Conservation (phyloP, 2,329 filamentous ascomycete genomes). For the Neospermospora avenae region DNA sequence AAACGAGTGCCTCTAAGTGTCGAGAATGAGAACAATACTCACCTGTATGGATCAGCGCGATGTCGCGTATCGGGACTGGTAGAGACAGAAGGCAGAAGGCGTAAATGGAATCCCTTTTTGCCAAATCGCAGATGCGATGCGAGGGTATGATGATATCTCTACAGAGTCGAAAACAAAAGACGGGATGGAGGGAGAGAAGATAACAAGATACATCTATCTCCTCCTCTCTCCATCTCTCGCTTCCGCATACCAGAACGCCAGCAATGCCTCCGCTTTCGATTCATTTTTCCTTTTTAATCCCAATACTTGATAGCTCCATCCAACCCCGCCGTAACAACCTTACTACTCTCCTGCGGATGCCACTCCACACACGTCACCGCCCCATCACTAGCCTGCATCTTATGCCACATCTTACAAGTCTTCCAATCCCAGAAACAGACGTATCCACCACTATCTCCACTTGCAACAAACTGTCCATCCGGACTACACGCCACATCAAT, state of each 20-base stretch:
- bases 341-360: slow-evolving; percentile 97
- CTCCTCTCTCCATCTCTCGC: not conserved
- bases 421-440: slow-evolving; percentile 99
- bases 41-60: too few species aligned
- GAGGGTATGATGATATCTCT: not conserved
- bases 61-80: too few species aligned
- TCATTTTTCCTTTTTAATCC: slow-evolving; percentile 57
- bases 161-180: not conserved
- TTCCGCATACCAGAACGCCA: not conserved
- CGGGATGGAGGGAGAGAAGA: not conserved
- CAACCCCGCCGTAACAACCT: slow-evolving; percentile 85
- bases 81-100: too few species aligned
- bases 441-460: slow-evolving; percentile 83
- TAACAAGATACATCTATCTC: not conserved
- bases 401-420: slow-evolving; percentile 98
- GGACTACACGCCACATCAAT: slow-evolving; percentile 86
- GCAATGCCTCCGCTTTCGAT: not conserved
- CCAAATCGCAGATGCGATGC: not conserved
- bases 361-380: slow-evolving; percentile 85
- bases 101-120: too few species aligned
- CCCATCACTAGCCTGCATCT: slow-evolving; percentile 80
- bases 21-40: too few species aligned
- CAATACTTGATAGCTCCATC: slow-evolving; percentile 89
- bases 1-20: too few species aligned
- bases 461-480: slow-evolving; percentile 86